These are phyloP conservation scores for Leishmania braziliensis DNA, from an alignment of 208 protist species.

Conservation along the genomic window DNA sequence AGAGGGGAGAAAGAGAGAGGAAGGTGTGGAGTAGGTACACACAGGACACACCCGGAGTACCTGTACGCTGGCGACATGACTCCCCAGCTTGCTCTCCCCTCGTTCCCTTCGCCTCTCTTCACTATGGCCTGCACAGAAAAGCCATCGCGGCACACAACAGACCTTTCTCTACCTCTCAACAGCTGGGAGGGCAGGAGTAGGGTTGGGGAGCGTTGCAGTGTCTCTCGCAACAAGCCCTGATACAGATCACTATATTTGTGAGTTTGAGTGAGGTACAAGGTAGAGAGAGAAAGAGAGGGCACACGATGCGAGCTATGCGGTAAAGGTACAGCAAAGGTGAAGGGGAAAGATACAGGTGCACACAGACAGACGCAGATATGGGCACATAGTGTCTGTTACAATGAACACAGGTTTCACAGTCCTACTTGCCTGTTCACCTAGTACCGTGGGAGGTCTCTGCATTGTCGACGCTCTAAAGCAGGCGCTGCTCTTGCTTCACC, in stretches of 20 bases:
- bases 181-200: not conserved
- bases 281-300: not conserved
- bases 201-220: not conserved
- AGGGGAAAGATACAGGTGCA: not conserved
- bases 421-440: not conserved
- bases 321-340: not conserved
- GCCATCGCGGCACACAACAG: not conserved
- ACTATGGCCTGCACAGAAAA: not conserved
- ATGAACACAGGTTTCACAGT: not conserved
- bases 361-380: not conserved
- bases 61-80: not conserved
- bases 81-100: not conserved
- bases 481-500: slow-evolving; percentile 30
- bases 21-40: not conserved
- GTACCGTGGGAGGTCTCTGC: not conserved
- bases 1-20: slow-evolving; percentile 5
- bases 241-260: not conserved
- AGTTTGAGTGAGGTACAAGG: not conserved
- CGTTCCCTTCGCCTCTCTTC: not conserved
- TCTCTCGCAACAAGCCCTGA: not conserved
- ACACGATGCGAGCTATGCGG: not conserved
- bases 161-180: not conserved
- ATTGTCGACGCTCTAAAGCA: not conserved
- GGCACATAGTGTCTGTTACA: not conserved
- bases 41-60: not conserved